These are phyloP conservation scores for Colletotrichum sp. DNA, from an alignment of 2,329 filamentous ascomycete genomes.

Conservation along the genomic window DNA sequence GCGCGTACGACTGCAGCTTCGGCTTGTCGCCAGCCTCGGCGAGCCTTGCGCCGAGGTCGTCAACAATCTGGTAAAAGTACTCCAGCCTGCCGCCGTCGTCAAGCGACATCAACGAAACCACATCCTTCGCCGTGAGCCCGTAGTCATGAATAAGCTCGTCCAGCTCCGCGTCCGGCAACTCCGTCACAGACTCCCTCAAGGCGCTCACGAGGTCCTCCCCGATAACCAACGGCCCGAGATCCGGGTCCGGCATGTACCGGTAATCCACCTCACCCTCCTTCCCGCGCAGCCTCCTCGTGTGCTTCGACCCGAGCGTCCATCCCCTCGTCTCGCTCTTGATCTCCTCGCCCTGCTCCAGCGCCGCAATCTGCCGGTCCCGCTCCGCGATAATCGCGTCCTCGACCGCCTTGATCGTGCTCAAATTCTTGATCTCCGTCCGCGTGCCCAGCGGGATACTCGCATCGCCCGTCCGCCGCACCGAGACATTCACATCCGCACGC, in stretches of 20 bases:
- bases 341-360: slow-evolving; percentile 76
- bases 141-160: slow-evolving; percentile 66
- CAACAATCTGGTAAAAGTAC: slow-evolving; percentile 76
- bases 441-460: slow-evolving; percentile 66
- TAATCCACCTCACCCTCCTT: slow-evolving; percentile 99
- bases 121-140: slow-evolving; percentile 80
- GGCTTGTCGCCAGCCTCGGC: slow-evolving; percentile 17
- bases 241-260: slow-evolving; percentile 97
- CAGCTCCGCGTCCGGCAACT: slow-evolving; percentile 74
- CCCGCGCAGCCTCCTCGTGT: slow-evolving; percentile 81
- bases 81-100: slow-evolving; percentile 82
- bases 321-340: slow-evolving; percentile 90
- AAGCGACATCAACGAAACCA: slow-evolving; percentile 76
- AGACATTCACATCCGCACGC: slow-evolving; percentile 94
- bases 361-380: slow-evolving; percentile 82
- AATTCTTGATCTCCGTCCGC: slow-evolving; percentile 95
- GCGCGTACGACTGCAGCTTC: slow-evolving; percentile 42
- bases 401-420: slow-evolving; percentile 93
- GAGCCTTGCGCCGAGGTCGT: slow-evolving; percentile 41
- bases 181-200: slow-evolving; percentile 68
- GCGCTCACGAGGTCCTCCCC: slow-evolving; percentile 70
- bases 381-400: slow-evolving; percentile 95
- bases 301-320: slow-evolving; percentile 84
- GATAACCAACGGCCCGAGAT: slow-evolving; percentile 81
- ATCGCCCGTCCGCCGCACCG: slow-evolving; percentile 68